phyloP scores from a whole-genome alignment of 2,329 filamentous ascomycete species.

The Karstenula rhodostoma region DNA sequence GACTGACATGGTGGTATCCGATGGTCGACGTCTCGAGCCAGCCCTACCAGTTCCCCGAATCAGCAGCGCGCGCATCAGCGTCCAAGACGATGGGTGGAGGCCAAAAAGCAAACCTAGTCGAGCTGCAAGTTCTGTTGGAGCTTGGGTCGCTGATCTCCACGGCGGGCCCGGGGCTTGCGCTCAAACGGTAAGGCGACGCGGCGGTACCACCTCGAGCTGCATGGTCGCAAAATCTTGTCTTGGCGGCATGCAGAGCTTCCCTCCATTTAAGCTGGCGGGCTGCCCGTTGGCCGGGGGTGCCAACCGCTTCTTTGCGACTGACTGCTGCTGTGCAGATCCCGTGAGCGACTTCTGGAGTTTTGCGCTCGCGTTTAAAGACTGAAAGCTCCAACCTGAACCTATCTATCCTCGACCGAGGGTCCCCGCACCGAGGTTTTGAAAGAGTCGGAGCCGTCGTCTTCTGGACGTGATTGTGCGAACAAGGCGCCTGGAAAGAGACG shows the following conservation, averaged over 20 bases:
- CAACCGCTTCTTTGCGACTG: conserved; percentile 15
- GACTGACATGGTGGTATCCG: background rate
- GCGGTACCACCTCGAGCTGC: background rate
- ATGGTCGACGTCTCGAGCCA: background rate
- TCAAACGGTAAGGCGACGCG: background rate
- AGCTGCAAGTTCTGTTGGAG: conserved; percentile 22
- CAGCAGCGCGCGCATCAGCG: background rate
- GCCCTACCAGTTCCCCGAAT: background rate
- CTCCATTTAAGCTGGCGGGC: conserved; percentile 35
- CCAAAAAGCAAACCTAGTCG: conserved; percentile 33
- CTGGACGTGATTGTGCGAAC: too few species aligned
- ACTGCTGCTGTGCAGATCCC: conserved; percentile 17
- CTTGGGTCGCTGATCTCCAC: background rate
- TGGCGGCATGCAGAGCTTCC: conserved; percentile 1
- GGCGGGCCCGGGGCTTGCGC: background rate
- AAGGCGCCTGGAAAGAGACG: background rate
- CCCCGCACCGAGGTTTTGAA: background rate
- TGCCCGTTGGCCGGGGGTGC: conserved; percentile 19
- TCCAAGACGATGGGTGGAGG: background rate
- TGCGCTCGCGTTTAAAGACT: conserved; percentile 47
- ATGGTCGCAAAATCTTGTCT: background rate
- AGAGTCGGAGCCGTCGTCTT: background rate
- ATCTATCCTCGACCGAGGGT: background rate
- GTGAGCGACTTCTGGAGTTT: conserved; percentile 55
- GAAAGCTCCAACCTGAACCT: conserved; percentile 44